Evolutionary conservation across 1,284 basidiomycete species (phyloP).

Genomic region (Schizophyllum commune): DNA sequence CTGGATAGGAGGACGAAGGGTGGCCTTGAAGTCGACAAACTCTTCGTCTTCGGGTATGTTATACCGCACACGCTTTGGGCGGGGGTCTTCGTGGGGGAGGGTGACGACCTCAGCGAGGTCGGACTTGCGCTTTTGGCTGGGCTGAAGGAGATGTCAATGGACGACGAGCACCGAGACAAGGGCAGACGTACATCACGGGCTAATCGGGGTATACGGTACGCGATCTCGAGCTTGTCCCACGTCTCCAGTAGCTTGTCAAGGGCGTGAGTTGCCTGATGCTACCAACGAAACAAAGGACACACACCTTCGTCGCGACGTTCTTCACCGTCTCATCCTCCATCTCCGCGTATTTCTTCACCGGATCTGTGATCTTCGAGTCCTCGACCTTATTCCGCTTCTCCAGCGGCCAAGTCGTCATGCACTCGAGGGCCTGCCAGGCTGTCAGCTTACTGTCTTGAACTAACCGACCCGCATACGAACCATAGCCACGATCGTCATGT

Average conservation of each 20-base stretch:
- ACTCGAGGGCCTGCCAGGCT: slow-evolving; percentile 55
- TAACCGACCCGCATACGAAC: slow-evolving; percentile 31
- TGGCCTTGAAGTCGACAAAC: neutral
- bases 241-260: slow-evolving; percentile 51
- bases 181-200: neutral
- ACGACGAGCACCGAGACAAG: too few relatives aligned
- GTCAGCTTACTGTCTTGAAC: neutral
- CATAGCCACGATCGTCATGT: slow-evolving; percentile 64
- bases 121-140: neutral
- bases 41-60: neutral
- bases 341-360: slow-evolving; percentile 49
- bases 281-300: slow-evolving; percentile 7
- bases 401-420: slow-evolving; percentile 77
- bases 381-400: slow-evolving; percentile 91
- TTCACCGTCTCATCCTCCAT: slow-evolving; percentile 53
- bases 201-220: slow-evolving; percentile 69
- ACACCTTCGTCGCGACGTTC: slow-evolving; percentile 51
- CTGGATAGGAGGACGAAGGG: neutral
- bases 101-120: neutral
- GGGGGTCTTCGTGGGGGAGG: too few relatives aligned
- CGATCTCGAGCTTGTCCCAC: slow-evolving; percentile 72
- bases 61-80: neutral
- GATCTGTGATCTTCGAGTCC: slow-evolving; percentile 71
- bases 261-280: neutral
- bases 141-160: neutral